Percentiles rank a stretch among this genome's conserved stretches.
phyloP scores from a whole-genome alignment of 108 stramenopile species.

The Licmophora abbreviata region DNA sequence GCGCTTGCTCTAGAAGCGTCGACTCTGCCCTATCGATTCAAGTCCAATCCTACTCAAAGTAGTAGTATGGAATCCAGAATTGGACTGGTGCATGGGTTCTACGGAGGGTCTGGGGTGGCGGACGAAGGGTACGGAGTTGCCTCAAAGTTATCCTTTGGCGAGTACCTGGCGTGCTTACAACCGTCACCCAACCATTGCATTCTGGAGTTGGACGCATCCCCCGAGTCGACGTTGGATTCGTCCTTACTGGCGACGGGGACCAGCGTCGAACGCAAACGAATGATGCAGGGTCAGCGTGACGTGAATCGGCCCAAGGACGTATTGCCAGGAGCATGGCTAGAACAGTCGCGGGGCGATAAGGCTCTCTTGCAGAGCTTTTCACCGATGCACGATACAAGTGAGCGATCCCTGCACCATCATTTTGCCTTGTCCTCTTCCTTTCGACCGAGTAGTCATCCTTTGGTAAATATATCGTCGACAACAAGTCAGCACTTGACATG shows the following conservation, averaged over 20 bases:
- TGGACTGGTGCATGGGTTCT: conserved; percentile 36
- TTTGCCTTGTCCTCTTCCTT: conserved; percentile 60
- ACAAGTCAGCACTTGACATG: conserved; percentile 20
- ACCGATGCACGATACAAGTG: conserved; percentile 11
- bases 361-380: background rate
- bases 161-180: conserved; percentile 46
- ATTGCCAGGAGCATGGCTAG: conserved; percentile 57
- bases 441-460: too few relatives aligned
- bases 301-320: conserved; percentile 21
- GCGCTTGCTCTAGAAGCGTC: conserved; percentile 63
- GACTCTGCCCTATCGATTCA: conserved; percentile 53
- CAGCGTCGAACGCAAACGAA: conserved; percentile 42
- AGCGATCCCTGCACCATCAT: conserved; percentile 60
- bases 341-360: too few relatives aligned
- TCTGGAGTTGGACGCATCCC: conserved; percentile 51
- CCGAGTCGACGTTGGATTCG: background rate
- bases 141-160: conserved; percentile 38
- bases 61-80: conserved; percentile 33
- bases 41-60: conserved; percentile 2
- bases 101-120: conserved; percentile 7
- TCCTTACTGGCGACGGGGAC: too few relatives aligned
- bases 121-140: conserved; percentile 35
- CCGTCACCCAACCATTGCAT: conserved; percentile 46
- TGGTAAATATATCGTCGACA: conserved; percentile 5
- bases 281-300: conserved; percentile 25